These are phyloP conservation scores for Colletotrichum magnum DNA, from an alignment of 2,329 filamentous ascomycete species.

Conservation along the genomic window DNA sequence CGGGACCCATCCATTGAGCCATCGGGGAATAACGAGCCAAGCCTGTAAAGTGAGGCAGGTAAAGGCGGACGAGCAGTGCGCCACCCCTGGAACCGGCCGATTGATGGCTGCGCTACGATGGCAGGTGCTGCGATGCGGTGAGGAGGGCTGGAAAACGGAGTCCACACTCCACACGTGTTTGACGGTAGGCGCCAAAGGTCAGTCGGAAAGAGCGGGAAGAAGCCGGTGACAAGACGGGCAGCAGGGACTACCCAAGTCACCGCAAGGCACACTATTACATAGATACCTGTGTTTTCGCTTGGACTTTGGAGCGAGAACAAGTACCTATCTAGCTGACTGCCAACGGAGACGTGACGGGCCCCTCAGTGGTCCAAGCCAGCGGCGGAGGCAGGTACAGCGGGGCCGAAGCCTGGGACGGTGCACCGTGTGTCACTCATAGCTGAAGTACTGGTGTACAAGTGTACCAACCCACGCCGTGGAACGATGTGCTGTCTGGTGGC, in stretches of 20 bases:
- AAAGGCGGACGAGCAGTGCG: too few species aligned
- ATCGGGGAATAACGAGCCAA: too few species aligned
- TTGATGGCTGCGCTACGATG: constrained; percentile 3
- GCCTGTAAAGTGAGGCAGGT: too few species aligned
- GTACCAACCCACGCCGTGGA: too few species aligned
- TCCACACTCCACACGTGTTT: neutral
- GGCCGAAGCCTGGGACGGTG: neutral
- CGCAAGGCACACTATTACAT: too few species aligned
- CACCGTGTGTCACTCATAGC: too few species aligned
- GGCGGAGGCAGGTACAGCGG: neutral
- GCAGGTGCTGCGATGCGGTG: constrained; percentile 29
- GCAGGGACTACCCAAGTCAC: constrained; percentile 10
- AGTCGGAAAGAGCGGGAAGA: constrained; percentile 37
- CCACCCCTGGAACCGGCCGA: too few species aligned
- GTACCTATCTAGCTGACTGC: neutral
- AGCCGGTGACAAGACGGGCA: constrained; percentile 28
- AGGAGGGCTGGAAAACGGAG: constrained; percentile 35
- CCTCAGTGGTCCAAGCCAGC: constrained; percentile 1
- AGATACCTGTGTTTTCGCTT: too few species aligned
- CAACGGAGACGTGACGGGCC: neutral
- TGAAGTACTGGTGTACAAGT: too few species aligned
- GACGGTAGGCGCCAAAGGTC: neutral
- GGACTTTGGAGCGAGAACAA: too few species aligned
- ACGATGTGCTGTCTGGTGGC: too few species aligned
- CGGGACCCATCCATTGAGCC: too few species aligned